Evolutionary conservation across 1,284 basidiomycete species (phyloP).

Genomic region (Rhodofomes roseus): DNA sequence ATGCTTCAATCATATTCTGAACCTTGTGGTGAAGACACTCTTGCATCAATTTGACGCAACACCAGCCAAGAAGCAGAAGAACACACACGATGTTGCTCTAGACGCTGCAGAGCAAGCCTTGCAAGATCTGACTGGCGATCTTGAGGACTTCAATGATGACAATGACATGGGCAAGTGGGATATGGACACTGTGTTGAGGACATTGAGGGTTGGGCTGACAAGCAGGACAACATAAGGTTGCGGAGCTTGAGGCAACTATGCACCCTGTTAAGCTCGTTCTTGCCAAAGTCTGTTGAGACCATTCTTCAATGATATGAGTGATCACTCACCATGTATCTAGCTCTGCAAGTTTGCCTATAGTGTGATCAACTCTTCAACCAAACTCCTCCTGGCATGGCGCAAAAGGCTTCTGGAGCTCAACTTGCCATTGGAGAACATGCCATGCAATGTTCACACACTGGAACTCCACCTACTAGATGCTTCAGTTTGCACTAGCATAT

Average conservation of each 20-base stretch:
- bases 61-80: not conserved
- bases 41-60: not conserved
- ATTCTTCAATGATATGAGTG: not conserved
- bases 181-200: not conserved
- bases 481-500: not conserved
- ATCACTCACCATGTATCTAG: not conserved
- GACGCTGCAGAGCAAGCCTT: not conserved
- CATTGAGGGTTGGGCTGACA: conserved; percentile 11
- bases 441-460: not conserved
- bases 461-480: not conserved
- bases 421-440: not conserved
- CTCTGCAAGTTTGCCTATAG: not conserved
- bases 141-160: not conserved
- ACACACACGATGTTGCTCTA: not conserved
- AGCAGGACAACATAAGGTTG: conserved; percentile 3
- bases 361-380: not conserved
- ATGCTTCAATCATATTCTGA: not conserved
- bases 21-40: not conserved
- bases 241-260: conserved; percentile 6
- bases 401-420: not conserved
- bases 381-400: not conserved
- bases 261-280: conserved; percentile 13
- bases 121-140: not conserved
- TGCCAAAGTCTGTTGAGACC: conserved; percentile 18
- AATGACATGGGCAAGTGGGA: not conserved